These are phyloP conservation scores for Kodamaea hsintzibuensis DNA, from an alignment of 805 yeast species.

Conservation along the genomic window DNA sequence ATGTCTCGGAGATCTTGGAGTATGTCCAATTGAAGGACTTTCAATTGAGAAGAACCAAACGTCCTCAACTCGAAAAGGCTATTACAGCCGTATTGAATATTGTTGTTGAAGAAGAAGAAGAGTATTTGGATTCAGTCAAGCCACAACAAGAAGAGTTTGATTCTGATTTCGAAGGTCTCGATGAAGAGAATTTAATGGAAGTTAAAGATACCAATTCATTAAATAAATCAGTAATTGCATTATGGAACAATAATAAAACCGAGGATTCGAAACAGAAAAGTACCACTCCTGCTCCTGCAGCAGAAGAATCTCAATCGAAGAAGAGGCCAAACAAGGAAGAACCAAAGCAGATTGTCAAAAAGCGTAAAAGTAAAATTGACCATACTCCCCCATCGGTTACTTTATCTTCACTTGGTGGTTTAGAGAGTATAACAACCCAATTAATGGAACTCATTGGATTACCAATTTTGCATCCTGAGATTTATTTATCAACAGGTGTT, in stretches of 20 bases:
- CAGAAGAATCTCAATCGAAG: constrained; percentile 26
- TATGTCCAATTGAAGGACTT: constrained; percentile 66
- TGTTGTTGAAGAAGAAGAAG: constrained; percentile 60
- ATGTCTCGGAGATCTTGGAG: constrained; percentile 50
- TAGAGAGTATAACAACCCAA: constrained; percentile 81
- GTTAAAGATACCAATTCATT: constrained; percentile 65
- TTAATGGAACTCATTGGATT: constrained; percentile 87
- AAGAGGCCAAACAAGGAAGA: constrained; percentile 52
- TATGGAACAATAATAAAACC: constrained; percentile 53
- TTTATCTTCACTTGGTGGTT: constrained; percentile 82
- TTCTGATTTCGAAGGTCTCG: constrained; percentile 44
- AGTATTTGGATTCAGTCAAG: constrained; percentile 43
- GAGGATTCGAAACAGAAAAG: constrained; percentile 13
- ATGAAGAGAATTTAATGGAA: constrained; percentile 55
- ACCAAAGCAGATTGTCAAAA: constrained; percentile 29
- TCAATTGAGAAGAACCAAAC: constrained; percentile 69
- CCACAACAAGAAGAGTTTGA: constrained; percentile 23
- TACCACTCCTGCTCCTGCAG: not conserved
- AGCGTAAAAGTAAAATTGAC: constrained; percentile 47
- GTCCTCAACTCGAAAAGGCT: constrained; percentile 59
- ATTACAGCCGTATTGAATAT: constrained; percentile 59
- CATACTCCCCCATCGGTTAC: constrained; percentile 70
- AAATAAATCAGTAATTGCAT: constrained; percentile 72
- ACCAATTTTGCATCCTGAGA: constrained; percentile 93
- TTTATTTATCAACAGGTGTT: constrained; percentile 81